Evolutionary conservation across 78 protist genomes (phyloP).

Genomic region (Protostelium mycophagum): DNA sequence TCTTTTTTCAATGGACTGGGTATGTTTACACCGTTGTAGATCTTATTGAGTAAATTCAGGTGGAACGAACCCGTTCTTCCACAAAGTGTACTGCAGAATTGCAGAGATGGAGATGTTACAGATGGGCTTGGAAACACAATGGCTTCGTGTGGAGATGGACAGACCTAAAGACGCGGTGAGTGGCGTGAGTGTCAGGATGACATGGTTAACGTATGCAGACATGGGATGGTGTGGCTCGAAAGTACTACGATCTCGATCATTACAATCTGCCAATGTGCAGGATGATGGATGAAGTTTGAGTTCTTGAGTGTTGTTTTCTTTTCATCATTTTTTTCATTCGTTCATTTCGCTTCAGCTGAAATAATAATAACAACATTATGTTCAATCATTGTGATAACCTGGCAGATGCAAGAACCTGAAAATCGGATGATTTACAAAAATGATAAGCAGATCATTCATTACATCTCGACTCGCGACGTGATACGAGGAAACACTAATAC

Average conservation of each 20-base stretch:
- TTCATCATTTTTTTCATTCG: neutral
- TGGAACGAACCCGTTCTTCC: neutral
- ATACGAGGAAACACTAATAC: no score
- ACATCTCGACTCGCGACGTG: no score
- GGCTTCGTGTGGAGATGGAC: neutral
- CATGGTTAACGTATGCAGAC: neutral
- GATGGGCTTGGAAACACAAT: neutral
- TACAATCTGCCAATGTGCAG: neutral
- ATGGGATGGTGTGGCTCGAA: neutral
- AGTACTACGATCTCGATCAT: neutral
- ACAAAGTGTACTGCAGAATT: neutral
- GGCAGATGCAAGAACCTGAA: no score
- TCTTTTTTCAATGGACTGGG: constrained; percentile 24
- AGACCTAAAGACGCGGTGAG: neutral
- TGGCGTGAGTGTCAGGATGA: neutral
- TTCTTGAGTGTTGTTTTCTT: neutral
- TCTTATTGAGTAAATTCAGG: no score
- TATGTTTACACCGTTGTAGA: no score
- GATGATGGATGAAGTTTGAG: neutral
- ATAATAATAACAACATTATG: no score
- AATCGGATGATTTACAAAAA: no score
- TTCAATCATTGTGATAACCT: no score
- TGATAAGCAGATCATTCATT: no score
- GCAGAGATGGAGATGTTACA: neutral
- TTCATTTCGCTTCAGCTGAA: no score